phyloP scores from a whole-genome alignment of 352 stramenopile species.

The Globisporangium abappressorium region DNA sequence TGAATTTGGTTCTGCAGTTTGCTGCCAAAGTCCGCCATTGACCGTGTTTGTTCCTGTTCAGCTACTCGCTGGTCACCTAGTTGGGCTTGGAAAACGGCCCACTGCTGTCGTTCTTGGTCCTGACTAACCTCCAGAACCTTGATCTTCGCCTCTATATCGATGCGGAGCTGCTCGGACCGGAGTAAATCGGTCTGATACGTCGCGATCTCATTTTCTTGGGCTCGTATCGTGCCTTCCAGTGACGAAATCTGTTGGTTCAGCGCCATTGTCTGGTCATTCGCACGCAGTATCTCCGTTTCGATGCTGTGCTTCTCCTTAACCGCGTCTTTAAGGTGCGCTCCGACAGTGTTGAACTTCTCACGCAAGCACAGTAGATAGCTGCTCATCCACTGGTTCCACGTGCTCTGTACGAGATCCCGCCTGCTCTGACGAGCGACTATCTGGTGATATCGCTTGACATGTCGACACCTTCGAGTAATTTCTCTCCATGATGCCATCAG shows the following conservation, averaged over 20 bases:
- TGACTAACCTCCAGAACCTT: conserved; percentile 18
- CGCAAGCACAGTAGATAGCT: conserved; percentile 21
- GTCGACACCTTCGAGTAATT: conserved; percentile 19
- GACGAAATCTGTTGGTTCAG: conserved; percentile 37
- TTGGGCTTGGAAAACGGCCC: conserved; percentile 26
- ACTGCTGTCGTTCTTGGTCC: conserved; percentile 29
- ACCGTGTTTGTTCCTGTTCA: conserved; percentile 8
- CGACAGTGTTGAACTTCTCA: conserved; percentile 17
- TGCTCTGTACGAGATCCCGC: conserved; percentile 14
- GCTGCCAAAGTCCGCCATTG: conserved; percentile 24
- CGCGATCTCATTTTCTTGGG: conserved; percentile 26
- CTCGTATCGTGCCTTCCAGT: conserved; percentile 27
- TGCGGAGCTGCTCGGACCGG: conserved; percentile 26
- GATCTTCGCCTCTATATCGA: conserved; percentile 22
- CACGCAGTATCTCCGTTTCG: conserved; percentile 41
- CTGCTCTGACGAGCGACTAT: conserved; percentile 22
- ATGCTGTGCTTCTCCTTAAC: conserved; percentile 40
- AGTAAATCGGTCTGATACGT: conserved; percentile 34
- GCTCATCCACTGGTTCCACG: conserved; percentile 47
- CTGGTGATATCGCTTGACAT: conserved; percentile 19
- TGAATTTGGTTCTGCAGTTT: conserved; percentile 23
- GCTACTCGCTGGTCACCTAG: conserved; percentile 24
- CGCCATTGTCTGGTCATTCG: conserved; percentile 33
- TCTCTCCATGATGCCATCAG: conserved; percentile 24
- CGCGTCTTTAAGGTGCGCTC: conserved; percentile 14